Evolutionary conservation across 2,329 filamentous ascomycete genomes (phyloP).

Genomic region (Arthroderma sp.): DNA sequence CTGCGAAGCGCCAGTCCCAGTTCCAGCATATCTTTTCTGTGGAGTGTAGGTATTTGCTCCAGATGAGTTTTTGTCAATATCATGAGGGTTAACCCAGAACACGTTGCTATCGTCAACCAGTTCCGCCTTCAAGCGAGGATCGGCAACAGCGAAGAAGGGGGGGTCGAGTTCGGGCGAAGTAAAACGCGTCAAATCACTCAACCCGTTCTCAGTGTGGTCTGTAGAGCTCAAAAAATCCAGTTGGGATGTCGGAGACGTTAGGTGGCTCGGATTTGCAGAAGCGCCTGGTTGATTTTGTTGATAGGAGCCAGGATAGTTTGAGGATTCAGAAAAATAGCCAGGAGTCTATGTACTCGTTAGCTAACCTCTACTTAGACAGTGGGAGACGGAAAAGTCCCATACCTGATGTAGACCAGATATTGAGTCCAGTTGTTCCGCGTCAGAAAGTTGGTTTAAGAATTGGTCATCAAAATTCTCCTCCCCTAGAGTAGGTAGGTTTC

Average conservation of each 20-base stretch:
- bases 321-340: not conserved
- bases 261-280: slow-evolving; percentile 8
- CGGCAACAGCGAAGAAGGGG: not conserved
- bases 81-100: slow-evolving; percentile 9
- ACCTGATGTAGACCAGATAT: slow-evolving; percentile 3
- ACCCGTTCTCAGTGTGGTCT: slow-evolving; percentile 19
- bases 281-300: not conserved
- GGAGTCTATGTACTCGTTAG: not conserved
- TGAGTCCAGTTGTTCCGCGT: not conserved
- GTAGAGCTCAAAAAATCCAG: slow-evolving; percentile 23
- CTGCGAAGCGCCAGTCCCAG: slow-evolving; percentile 17
- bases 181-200: slow-evolving; percentile 8
- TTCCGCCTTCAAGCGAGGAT: not conserved
- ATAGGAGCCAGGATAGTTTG: slow-evolving; percentile 1
- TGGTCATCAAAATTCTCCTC: slow-evolving; percentile 8
- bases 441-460: slow-evolving; percentile 6
- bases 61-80: not conserved
- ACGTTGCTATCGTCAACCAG: not conserved
- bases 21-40: not conserved
- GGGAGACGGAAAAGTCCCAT: not conserved
- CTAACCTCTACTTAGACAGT: not conserved
- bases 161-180: slow-evolving; percentile 8
- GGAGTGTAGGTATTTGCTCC: not conserved
- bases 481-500: slow-evolving; percentile 3
- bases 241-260: slow-evolving; percentile 15